phyloP scores from a whole-genome alignment of 805 yeast species.

The Zygotorulaspora sp. region DNA sequence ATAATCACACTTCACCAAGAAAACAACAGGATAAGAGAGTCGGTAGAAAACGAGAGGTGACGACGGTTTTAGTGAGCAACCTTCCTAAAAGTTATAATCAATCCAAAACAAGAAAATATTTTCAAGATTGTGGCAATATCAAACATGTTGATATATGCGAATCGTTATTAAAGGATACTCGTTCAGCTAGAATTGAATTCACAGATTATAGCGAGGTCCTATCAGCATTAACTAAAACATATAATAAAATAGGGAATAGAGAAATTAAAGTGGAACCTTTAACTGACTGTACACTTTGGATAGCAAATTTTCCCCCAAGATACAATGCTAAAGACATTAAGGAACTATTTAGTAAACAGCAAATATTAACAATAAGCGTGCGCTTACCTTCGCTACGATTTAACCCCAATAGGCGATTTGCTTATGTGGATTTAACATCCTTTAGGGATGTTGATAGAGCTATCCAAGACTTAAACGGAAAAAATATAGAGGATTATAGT shows the following conservation, averaged over 20 bases:
- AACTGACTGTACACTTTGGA: conserved; percentile 56
- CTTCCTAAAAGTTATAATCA: conserved; percentile 42
- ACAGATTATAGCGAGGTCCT: conserved; percentile 43
- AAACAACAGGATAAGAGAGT: conserved; percentile 6
- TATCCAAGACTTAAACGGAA: conserved; percentile 39
- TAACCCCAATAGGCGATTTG: conserved; percentile 59
- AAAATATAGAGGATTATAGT: conserved; percentile 36
- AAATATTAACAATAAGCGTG: conserved; percentile 39
- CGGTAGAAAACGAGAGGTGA: conserved; percentile 45
- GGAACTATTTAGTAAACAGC: conserved; percentile 41
- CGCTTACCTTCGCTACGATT: conserved; percentile 61
- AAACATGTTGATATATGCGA: conserved; percentile 34
- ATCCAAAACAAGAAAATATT: conserved; percentile 39
- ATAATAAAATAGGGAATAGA: conserved; percentile 42
- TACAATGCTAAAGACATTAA: conserved; percentile 40
- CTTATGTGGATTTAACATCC: conserved; percentile 57
- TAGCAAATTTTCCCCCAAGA: conserved; percentile 66
- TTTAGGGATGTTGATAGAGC: conserved; percentile 45
- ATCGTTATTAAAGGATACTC: conserved; percentile 14
- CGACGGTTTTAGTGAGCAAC: conserved; percentile 50
- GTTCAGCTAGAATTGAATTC: conserved; percentile 59
- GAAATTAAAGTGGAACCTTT: conserved; percentile 46
- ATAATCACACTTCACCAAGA: conserved; percentile 6
- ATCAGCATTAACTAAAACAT: conserved; percentile 57
- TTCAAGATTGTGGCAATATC: conserved; percentile 59